These are phyloP conservation scores for Phalaenopsis hybrid DNA, from an alignment of 116 monocot species.

Conservation along the genomic window DNA sequence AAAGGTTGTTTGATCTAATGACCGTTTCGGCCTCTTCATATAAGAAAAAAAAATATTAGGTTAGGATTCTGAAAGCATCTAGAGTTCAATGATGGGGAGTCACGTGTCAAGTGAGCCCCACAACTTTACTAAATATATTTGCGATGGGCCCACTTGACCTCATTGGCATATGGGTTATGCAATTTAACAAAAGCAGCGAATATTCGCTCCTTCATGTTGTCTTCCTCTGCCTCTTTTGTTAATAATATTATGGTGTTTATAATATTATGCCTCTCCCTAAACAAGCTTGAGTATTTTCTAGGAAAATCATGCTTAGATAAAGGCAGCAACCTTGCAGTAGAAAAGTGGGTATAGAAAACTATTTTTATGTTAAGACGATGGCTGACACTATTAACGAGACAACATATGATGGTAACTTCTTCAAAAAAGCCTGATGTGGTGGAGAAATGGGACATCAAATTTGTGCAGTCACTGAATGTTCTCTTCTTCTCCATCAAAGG, in stretches of 20 bases:
- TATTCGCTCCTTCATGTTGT: neutral
- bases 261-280: constrained; percentile 6
- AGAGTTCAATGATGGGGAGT: no score
- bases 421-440: constrained; percentile 12
- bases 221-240: neutral
- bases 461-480: constrained; percentile 64
- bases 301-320: constrained; percentile 18
- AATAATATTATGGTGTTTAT: no score
- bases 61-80: no score
- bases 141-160: no score
- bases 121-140: no score
- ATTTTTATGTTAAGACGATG: constrained; percentile 25
- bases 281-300: no score
- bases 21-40: no score
- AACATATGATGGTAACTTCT: constrained; percentile 12
- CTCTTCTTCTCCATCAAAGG: no score
- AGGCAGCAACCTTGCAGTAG: constrained; percentile 38
- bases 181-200: neutral
- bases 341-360: constrained; percentile 41
- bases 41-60: no score
- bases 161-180: neutral
- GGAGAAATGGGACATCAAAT: constrained; percentile 47
- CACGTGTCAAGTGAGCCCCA: no score
- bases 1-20: no score
- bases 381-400: constrained; percentile 6